phyloP scores from a whole-genome alignment of 202 grass and related monocot genomes.

The Elaeis oleifera region DNA sequence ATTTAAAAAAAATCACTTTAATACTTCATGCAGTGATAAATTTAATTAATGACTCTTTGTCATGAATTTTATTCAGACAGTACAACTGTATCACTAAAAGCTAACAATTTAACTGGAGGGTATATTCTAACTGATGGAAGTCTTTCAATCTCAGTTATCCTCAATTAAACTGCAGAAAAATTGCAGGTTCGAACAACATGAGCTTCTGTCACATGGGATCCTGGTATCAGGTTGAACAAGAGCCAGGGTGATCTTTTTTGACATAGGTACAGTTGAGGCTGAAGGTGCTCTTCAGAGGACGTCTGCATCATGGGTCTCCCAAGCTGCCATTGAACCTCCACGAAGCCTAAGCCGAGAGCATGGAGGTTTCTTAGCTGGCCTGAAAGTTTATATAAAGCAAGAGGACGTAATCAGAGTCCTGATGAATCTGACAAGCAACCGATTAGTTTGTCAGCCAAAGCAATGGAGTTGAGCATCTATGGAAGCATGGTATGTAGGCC shows the following conservation, averaged over 20 bases:
- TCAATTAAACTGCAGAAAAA: not conserved
- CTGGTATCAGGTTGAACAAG: slow-evolving; percentile 74
- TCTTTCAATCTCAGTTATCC: too few species aligned
- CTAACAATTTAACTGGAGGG: too few species aligned
- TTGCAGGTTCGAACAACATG: slow-evolving; percentile 37
- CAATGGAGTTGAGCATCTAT: slow-evolving; percentile 80
- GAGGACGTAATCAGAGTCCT: slow-evolving; percentile 30
- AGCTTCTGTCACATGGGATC: slow-evolving; percentile 41
- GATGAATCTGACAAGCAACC: slow-evolving; percentile 32
- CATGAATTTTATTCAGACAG: too few species aligned
- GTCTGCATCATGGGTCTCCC: slow-evolving; percentile 32
- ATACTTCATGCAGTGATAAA: too few species aligned
- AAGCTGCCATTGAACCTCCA: slow-evolving; percentile 17
- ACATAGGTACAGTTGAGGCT: slow-evolving; percentile 27
- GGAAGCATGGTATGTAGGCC: slow-evolving; percentile 61
- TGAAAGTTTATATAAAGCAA: slow-evolving; percentile 47
- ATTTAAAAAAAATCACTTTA: too few species aligned
- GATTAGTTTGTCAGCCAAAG: slow-evolving; percentile 51
- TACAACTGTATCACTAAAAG: too few species aligned
- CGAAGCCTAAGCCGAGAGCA: slow-evolving; percentile 60
- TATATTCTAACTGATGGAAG: too few species aligned
- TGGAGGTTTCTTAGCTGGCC: slow-evolving; percentile 60
- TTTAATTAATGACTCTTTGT: too few species aligned
- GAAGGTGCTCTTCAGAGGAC: slow-evolving; percentile 35
- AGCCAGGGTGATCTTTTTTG: slow-evolving; percentile 61